Evolutionary conservation across 345 rosid genomes (phyloP).

Genomic region (Gossypium raimondii): DNA sequence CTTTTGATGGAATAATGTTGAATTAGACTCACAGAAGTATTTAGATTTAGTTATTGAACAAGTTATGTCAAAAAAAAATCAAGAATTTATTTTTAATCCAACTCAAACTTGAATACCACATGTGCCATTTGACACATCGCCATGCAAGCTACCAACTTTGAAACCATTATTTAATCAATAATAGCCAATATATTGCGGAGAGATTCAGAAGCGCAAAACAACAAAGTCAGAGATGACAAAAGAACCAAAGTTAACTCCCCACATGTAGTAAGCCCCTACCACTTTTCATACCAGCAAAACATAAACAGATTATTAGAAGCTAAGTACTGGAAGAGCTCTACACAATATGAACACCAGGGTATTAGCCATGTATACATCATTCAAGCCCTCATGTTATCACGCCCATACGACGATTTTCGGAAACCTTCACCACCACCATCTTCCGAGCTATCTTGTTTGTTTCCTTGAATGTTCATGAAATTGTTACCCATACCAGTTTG

Average conservation of each 20-base stretch:
- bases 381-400: not conserved
- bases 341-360: conserved; percentile 3
- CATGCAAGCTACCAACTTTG: not conserved
- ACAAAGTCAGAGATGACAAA: not conserved
- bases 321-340: not conserved
- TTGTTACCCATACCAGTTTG: conserved; percentile 13
- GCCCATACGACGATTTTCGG: not conserved
- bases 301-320: not conserved
- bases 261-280: not conserved
- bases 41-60: no score
- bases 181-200: not conserved
- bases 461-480: conserved; percentile 12
- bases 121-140: no score
- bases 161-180: not conserved
- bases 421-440: conserved; percentile 1
- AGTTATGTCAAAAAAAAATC: no score
- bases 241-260: not conserved
- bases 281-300: not conserved
- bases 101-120: no score
- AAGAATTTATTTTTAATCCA: no score
- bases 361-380: not conserved
- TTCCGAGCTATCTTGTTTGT: conserved; percentile 10
- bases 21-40: no score
- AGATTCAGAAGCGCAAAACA: not conserved
- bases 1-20: no score